Base-by-base conservation (phyloP, 345 rosid genomes). In the Hevea brasiliensis region DNA sequence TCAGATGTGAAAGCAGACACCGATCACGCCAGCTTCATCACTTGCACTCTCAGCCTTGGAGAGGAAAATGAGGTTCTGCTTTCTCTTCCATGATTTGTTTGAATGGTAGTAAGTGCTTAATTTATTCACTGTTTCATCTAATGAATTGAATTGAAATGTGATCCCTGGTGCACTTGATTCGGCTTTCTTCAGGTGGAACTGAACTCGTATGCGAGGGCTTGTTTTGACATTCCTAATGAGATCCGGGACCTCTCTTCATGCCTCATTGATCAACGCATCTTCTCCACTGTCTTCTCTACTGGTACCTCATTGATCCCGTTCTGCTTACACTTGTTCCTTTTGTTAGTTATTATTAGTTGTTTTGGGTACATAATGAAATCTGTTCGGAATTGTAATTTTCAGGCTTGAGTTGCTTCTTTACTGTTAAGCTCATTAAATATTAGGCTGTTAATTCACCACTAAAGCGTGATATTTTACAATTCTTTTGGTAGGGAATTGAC, bases 1-100 rank as follows among this genome's bases (percentile, higher is more conserved):
- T 82, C 99, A 10, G 98, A 92, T 80, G 96, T 95, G 23, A 91
- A 89, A 82, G 99, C 99, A 26, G 98, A 91, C 82, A 85, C 90
- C 1, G 99, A 92, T 79, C 93, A 91, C 81, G 89, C 99, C 64
- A 89, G 96, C 89, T 95, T 95, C 80, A 88, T 92, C 83, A 82
- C 99, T n/a, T 96, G 98, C 65, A 92, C 97, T 72, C 92, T 92
- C 84, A 91, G 94, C 73, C 85, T 95, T 32, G 76, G 83, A 69
- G 99, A 95, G 85, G 99, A 92, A 77, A 95, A 92, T 41, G 99
- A 91, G 97, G 98, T 91, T 37, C 1, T 72, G 4, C 17, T 61
- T 17, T 24, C 51, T 6, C 24, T 1, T 65, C 60, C 26, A 26
- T 47, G 51, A 4, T 48, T 8, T 37, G n/a, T 35, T 62, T 23